These are phyloP conservation scores for Salvia rosmarinus DNA, from an alignment of 257 asterid species.

Conservation along the genomic window DNA sequence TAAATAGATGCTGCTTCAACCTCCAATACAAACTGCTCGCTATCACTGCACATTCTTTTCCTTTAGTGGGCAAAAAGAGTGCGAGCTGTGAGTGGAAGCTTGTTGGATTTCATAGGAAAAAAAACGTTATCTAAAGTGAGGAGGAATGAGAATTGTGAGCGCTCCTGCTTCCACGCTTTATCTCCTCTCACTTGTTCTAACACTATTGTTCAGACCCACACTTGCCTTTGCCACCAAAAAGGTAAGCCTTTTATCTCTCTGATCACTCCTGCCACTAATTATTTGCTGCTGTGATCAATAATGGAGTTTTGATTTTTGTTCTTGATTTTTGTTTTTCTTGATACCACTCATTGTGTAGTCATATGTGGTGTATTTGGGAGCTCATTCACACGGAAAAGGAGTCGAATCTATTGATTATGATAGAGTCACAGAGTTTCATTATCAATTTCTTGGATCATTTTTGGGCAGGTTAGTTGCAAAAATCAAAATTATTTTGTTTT, in stretches of 20 bases:
- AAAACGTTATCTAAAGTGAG: conserved; percentile 30
- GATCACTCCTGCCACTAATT: conserved; percentile 27
- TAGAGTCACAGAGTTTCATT: conserved; percentile 67
- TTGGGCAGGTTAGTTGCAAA: conserved; percentile 65
- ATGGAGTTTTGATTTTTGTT: neutral
- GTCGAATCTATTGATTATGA: conserved; percentile 59
- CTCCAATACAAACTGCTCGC: conserved; percentile 30
- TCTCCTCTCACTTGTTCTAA: conserved; percentile 51
- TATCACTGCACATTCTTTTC: conserved; percentile 12
- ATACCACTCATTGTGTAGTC: conserved; percentile 66
- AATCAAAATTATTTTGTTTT: neutral
- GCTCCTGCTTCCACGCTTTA: too few species aligned
- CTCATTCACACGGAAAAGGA: conserved; percentile 69
- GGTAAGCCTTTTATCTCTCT: conserved; percentile 49
- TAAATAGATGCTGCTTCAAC: conserved; percentile 32
- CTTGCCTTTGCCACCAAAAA: conserved; percentile 69
- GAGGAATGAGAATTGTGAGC: conserved; percentile 51
- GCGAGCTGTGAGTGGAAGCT: conserved; percentile 18
- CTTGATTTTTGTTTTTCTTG: conserved; percentile 22
- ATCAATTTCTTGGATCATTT: conserved; percentile 72
- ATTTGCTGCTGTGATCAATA: conserved; percentile 7
- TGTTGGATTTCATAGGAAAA: conserved; percentile 8
- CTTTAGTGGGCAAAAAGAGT: too few species aligned
- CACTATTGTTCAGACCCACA: conserved; percentile 63
- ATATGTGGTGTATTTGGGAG: conserved; percentile 90